Conservation (phyloP, 345 rosid species). For the Garcia nutans region DNA sequence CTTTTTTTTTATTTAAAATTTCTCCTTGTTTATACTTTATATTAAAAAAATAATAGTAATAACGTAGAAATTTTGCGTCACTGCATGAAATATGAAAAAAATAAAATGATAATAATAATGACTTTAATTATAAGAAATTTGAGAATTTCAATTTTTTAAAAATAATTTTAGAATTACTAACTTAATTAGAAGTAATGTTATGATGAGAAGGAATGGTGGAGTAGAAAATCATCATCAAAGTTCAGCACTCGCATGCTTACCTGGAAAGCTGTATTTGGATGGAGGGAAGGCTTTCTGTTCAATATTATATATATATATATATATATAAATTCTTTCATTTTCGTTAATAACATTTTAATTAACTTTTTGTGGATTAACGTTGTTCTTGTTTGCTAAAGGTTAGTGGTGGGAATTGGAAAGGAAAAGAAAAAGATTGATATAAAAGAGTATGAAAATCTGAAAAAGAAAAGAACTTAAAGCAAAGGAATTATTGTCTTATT, state of each 20-base stretch:
- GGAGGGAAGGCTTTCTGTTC: slow-evolving; percentile 6
- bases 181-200: neutral
- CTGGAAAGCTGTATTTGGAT: slow-evolving; percentile 22
- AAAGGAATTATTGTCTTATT: neutral
- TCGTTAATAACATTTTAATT: too few relatives aligned
- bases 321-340: too few relatives aligned
- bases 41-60: too few relatives aligned
- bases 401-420: neutral
- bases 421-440: neutral
- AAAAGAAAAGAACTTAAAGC: neutral
- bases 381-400: neutral
- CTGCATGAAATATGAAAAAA: too few relatives aligned
- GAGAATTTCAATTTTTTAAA: too few relatives aligned
- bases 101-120: too few relatives aligned
- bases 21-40: too few relatives aligned
- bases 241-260: slow-evolving; percentile 18
- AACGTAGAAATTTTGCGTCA: too few relatives aligned
- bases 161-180: too few relatives aligned
- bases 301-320: too few relatives aligned
- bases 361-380: neutral
- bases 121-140: too few relatives aligned
- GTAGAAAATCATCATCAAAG: slow-evolving; percentile 13
- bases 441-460: neutral
- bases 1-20: too few relatives aligned
- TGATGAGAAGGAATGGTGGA: neutral